Evolutionary conservation across 306 rosid genomes (phyloP).

Genomic region (Quercus variabilis): DNA sequence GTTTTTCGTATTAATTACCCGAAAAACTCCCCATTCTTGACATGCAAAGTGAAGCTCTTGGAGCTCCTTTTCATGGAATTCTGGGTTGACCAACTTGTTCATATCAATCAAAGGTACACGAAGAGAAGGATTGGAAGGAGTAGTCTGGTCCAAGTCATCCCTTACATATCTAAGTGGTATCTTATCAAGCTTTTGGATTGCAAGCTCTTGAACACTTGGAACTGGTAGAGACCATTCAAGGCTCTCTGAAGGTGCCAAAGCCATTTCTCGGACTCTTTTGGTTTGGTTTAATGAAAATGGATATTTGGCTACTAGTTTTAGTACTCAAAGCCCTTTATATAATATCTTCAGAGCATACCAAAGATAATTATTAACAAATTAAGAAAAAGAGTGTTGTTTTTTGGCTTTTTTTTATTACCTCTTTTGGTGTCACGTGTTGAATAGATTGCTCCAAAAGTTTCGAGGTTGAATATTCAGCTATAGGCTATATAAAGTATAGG

Average conservation of each 20-base stretch:
- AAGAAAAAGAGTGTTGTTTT: too few relatives aligned
- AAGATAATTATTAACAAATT: too few relatives aligned
- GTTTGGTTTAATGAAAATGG: background rate
- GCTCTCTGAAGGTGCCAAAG: background rate
- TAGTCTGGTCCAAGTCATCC: constrained; percentile 14
- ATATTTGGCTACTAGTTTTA: too few relatives aligned
- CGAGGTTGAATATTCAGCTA: too few relatives aligned
- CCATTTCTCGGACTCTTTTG: constrained; percentile 2
- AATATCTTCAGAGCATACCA: too few relatives aligned
- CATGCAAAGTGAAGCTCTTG: constrained; percentile 43
- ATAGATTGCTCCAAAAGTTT: too few relatives aligned
- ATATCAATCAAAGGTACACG: constrained; percentile 34
- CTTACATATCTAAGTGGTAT: constrained; percentile 40
- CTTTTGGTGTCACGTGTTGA: too few relatives aligned
- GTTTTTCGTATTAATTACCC: constrained; percentile 16
- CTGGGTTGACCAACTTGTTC: constrained; percentile 32
- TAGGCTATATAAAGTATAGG: too few relatives aligned
- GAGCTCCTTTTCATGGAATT: constrained; percentile 25
- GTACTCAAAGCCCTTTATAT: background rate
- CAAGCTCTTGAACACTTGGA: constrained; percentile 49
- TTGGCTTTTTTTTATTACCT: too few relatives aligned
- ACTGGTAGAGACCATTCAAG: constrained; percentile 33
- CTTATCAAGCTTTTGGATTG: constrained; percentile 14
- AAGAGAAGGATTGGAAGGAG: constrained; percentile 30
- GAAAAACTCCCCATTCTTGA: constrained; percentile 43